These are phyloP conservation scores for Aspergillus udagawae DNA, from an alignment of 2,329 filamentous ascomycete species.

Conservation along the genomic window DNA sequence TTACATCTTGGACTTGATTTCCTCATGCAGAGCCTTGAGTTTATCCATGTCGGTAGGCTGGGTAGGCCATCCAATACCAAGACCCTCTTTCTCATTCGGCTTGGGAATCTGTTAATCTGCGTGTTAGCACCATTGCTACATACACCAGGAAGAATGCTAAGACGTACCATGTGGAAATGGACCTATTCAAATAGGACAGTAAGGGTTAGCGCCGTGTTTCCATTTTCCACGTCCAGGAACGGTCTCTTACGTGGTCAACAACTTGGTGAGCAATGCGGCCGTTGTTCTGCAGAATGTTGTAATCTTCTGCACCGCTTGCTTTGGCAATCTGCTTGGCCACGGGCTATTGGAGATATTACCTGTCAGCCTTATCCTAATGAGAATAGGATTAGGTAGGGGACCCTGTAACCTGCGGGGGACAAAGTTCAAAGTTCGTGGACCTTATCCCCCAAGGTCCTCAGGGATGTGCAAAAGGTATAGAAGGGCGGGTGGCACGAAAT, in stretches of 20 bases:
- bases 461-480: slow-evolving; percentile 5
- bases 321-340: slow-evolving; percentile 81
- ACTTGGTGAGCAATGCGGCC: slow-evolving; percentile 85
- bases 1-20: slow-evolving; percentile 87
- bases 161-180: slow-evolving; percentile 83
- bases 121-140: neutral
- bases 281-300: slow-evolving; percentile 97
- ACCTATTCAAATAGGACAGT: slow-evolving; percentile 50
- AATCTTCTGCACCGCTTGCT: slow-evolving; percentile 73
- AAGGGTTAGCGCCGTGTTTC: slow-evolving; percentile 1
- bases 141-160: neutral
- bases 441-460: slow-evolving; percentile 23
- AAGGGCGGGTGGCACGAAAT: neutral
- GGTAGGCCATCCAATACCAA: slow-evolving; percentile 76
- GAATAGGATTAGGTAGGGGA: neutral
- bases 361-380: slow-evolving; percentile 3
- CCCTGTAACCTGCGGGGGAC: neutral
- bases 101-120: slow-evolving; percentile 73
- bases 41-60: slow-evolving; percentile 74
- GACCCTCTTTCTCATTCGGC: slow-evolving; percentile 75
- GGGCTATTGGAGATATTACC: slow-evolving; percentile 45
- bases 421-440: neutral
- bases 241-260: slow-evolving; percentile 74
- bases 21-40: slow-evolving; percentile 73
- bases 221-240: neutral